Percentiles rank a stretch among this genome's conserved stretches.
phyloP scores from a whole-genome alignment of 1,284 basidiomycete species.

The Xerocomus amazonicus region DNA sequence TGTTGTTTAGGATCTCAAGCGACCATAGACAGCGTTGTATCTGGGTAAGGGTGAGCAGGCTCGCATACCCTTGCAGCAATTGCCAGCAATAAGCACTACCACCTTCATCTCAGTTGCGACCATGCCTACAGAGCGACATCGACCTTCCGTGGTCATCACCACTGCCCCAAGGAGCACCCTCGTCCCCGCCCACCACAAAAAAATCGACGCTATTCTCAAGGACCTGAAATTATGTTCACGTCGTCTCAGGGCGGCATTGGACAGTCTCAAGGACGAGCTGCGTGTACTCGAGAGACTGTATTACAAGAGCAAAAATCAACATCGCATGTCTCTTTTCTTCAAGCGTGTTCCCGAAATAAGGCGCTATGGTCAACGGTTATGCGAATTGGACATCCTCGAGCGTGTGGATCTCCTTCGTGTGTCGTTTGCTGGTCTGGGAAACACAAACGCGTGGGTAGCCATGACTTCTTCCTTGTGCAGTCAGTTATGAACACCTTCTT shows the following conservation, averaged over 20 bases:
- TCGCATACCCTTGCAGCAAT: no score
- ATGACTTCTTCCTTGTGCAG: background rate
- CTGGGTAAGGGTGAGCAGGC: no score
- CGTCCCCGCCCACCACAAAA: constrained; percentile 34
- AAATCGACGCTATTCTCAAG: constrained; percentile 57
- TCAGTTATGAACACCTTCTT: constrained; percentile 1
- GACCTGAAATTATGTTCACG: constrained; percentile 51
- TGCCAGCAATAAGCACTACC: no score
- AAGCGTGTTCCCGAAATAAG: constrained; percentile 58
- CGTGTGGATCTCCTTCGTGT: constrained; percentile 47
- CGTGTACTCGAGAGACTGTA: constrained; percentile 63
- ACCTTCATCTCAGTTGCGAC: background rate
- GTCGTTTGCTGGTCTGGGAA: constrained; percentile 53
- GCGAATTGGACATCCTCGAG: constrained; percentile 40
- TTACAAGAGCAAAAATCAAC: constrained; percentile 80
- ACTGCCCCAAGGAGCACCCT: constrained; percentile 39
- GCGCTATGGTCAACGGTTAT: constrained; percentile 50
- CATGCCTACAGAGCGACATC: constrained; percentile 5
- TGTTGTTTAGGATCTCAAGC: background rate
- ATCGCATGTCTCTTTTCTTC: constrained; percentile 70
- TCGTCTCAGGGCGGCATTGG: constrained; percentile 44
- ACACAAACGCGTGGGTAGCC: constrained; percentile 41
- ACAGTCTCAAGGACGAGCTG: constrained; percentile 50
- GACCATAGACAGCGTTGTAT: no score
- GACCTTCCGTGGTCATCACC: constrained; percentile 20